phyloP scores from a whole-genome alignment of 2,329 filamentous ascomycete species.

The Exophiala xenobiotica region DNA sequence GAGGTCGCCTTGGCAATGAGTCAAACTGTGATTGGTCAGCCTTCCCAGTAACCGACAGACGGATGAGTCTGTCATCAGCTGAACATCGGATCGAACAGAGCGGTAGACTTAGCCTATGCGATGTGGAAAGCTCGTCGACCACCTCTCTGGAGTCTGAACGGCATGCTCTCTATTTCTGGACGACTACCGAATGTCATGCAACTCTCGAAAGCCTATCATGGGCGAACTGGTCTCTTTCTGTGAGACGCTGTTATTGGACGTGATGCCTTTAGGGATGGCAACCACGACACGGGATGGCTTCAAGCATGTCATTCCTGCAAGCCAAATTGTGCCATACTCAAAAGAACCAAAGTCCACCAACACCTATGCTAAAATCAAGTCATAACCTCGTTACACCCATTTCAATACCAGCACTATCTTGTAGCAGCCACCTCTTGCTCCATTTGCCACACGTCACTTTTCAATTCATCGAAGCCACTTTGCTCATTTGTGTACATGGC shows the following conservation, averaged over 20 bases:
- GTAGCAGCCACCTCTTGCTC: constrained; percentile 42
- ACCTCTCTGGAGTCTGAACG: too few relatives aligned
- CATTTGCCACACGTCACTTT: constrained; percentile 44
- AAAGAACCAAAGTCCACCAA: constrained; percentile 13
- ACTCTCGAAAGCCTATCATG: background rate
- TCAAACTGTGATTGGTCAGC: constrained; percentile 6
- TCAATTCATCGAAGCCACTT: constrained; percentile 35
- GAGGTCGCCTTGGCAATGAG: constrained; percentile 4
- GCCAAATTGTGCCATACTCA: background rate
- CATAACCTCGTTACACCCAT: background rate
- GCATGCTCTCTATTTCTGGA: too few relatives aligned
- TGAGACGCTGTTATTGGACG: too few relatives aligned
- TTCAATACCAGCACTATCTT: constrained; percentile 6
- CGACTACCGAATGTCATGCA: background rate
- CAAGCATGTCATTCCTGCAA: background rate
- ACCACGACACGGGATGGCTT: too few relatives aligned
- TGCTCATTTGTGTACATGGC: constrained; percentile 40
- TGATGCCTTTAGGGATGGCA: too few relatives aligned
- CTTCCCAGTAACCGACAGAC: too few relatives aligned
- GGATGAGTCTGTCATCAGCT: too few relatives aligned
- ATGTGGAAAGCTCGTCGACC: too few relatives aligned
- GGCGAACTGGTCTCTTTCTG: too few relatives aligned
- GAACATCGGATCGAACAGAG: too few relatives aligned
- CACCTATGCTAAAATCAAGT: constrained; percentile 21
- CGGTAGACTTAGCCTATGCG: too few relatives aligned